Conservation (phyloP, 768 basidiomycete species). For the Lactarius sp. region DNA sequence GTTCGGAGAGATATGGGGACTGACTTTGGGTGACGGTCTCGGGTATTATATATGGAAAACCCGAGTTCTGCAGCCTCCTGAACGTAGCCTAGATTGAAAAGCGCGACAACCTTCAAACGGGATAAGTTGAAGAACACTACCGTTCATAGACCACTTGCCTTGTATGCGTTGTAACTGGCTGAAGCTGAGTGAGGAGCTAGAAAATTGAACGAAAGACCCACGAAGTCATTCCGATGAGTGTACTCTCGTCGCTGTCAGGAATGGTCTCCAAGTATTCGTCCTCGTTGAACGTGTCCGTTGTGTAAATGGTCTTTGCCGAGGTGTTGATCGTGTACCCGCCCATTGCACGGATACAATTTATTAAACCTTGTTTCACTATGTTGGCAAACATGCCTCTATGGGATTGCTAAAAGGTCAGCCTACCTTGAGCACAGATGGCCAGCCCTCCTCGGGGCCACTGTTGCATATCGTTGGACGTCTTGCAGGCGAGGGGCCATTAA, state of each 20-base stretch:
- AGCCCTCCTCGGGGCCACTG: constrained; percentile 53
- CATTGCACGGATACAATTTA: constrained; percentile 60
- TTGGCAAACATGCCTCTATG: neutral
- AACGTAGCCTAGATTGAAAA: constrained; percentile 56
- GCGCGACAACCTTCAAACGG: constrained; percentile 48
- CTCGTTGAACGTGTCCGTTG: constrained; percentile 57
- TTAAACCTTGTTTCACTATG: constrained; percentile 34
- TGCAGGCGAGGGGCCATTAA: constrained; percentile 1
- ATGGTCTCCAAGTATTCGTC: constrained; percentile 45
- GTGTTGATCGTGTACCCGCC: constrained; percentile 53
- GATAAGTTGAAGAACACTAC: neutral
- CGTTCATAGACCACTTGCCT: constrained; percentile 35
- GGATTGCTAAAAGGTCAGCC: constrained; percentile 17
- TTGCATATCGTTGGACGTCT: constrained; percentile 54
- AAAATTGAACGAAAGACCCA: constrained; percentile 30
- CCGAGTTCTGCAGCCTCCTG: constrained; percentile 59
- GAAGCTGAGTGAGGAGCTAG: neutral
- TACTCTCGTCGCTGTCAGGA: constrained; percentile 42
- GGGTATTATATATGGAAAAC: constrained; percentile 54
- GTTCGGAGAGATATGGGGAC: constrained; percentile 20
- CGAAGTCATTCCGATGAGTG: constrained; percentile 56
- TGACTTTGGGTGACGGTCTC: constrained; percentile 61
- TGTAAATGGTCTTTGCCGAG: constrained; percentile 50
- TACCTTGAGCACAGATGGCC: constrained; percentile 51
- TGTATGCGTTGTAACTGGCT: constrained; percentile 60